These are phyloP conservation scores for Phytophthora hybrid DNA, from an alignment of 352 stramenopile genomes.

Conservation along the genomic window DNA sequence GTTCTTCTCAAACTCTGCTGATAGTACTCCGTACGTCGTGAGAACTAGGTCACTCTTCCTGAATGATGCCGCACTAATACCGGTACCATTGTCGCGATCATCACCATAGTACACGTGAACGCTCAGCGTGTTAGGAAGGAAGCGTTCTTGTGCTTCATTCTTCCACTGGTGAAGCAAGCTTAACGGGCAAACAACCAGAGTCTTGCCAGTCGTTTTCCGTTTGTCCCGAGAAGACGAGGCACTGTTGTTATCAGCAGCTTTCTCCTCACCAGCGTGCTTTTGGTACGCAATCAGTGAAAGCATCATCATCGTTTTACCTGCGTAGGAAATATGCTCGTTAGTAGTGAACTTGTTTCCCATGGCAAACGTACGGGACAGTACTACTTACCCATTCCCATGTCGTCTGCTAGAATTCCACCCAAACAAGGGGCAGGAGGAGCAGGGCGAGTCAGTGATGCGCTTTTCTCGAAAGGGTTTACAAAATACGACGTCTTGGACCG, in stretches of 20 bases:
- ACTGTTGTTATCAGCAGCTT: neutral
- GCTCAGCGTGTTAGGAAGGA: slow-evolving; percentile 55
- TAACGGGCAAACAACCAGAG: slow-evolving; percentile 88
- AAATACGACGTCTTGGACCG: slow-evolving; percentile 63
- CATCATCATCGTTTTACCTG: slow-evolving; percentile 88
- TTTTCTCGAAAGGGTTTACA: slow-evolving; percentile 87
- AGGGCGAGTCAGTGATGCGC: slow-evolving; percentile 67
- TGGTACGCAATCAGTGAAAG: slow-evolving; percentile 68
- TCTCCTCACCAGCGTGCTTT: slow-evolving; percentile 49
- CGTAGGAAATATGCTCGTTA: neutral
- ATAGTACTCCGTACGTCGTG: slow-evolving; percentile 87
- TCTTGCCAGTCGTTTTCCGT: slow-evolving; percentile 44
- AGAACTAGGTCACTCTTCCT: slow-evolving; percentile 78
- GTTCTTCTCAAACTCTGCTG: slow-evolving; percentile 71
- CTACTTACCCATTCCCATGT: slow-evolving; percentile 91
- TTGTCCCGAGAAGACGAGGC: slow-evolving; percentile 9
- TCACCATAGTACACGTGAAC: slow-evolving; percentile 83
- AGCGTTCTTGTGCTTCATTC: slow-evolving; percentile 78
- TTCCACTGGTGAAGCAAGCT: slow-evolving; percentile 92
- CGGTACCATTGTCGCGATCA: slow-evolving; percentile 43
- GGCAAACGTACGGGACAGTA: neutral
- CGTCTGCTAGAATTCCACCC: slow-evolving; percentile 90
- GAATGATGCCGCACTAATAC: slow-evolving; percentile 18
- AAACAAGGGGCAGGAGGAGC: slow-evolving; percentile 64
- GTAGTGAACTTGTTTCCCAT: too few relatives aligned